A percentile compares a stretch with the other conserved stretches of the same genome.
Conservation (phyloP, 2,329 filamentous ascomycete species). For the Phialophora tarda region DNA sequence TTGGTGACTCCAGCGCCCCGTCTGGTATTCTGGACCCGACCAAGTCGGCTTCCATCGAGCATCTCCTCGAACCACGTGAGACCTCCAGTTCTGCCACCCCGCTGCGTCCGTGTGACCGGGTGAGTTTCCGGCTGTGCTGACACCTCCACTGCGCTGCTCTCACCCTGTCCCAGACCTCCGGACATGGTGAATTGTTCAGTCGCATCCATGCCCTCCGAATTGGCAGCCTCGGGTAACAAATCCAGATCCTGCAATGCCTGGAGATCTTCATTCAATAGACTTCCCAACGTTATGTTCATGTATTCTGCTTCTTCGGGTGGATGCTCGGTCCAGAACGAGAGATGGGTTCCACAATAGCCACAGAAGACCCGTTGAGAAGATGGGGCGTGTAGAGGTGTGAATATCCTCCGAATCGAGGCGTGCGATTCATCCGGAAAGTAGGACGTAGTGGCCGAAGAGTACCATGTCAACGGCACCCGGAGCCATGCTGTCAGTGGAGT, state of each 20-base stretch:
- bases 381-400: slow-evolving; percentile 64
- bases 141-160: slow-evolving; percentile 13
- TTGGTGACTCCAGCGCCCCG: slow-evolving; percentile 63
- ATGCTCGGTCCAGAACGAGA: slow-evolving; percentile 82
- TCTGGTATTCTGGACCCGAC: slow-evolving; percentile 66
- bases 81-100: slow-evolving; percentile 51
- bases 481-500: slow-evolving; percentile 80
- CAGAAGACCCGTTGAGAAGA: slow-evolving; percentile 79
- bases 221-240: slow-evolving; percentile 63
- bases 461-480: slow-evolving; percentile 80
- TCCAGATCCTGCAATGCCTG: slow-evolving; percentile 74
- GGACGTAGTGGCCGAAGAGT: slow-evolving; percentile 74
- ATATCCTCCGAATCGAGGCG: slow-evolving; percentile 68
- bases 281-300: slow-evolving; percentile 82
- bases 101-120: slow-evolving; percentile 26
- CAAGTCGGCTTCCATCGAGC: slow-evolving; percentile 75
- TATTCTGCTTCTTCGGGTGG: slow-evolving; percentile 73
- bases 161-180: slow-evolving; percentile 17
- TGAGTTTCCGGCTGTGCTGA: slow-evolving; percentile 3
- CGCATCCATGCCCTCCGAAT: slow-evolving; percentile 40
- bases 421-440: slow-evolving; percentile 79
- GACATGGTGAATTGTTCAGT: slow-evolving; percentile 11
- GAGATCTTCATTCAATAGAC: slow-evolving; percentile 72
- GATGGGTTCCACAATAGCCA: slow-evolving; percentile 85
- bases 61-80: slow-evolving; percentile 87